These are phyloP conservation scores for Fusarium domesticum DNA, from an alignment of 2,329 filamentous ascomycete genomes.

Conservation along the genomic window DNA sequence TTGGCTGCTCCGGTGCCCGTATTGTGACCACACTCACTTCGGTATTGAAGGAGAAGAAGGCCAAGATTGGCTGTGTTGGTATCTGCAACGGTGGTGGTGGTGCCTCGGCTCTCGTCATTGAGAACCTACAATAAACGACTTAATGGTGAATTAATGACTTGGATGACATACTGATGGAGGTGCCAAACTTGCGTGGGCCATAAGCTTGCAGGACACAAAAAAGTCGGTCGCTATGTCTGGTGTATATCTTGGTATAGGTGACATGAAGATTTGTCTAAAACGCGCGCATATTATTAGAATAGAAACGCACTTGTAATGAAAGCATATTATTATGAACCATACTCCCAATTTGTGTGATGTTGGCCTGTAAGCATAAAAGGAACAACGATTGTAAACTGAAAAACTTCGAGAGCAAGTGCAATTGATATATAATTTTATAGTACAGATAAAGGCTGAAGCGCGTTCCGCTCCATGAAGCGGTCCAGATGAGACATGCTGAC, in stretches of 20 bases:
- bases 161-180: constrained; percentile 19
- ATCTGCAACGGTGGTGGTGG: constrained; percentile 99
- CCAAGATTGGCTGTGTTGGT: constrained; percentile 87
- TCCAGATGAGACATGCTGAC: neutral
- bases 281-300: neutral
- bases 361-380: neutral
- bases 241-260: constrained; percentile 14
- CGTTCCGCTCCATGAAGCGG: neutral
- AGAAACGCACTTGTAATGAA: neutral
- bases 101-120: constrained; percentile 89
- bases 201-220: constrained; percentile 21
- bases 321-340: neutral
- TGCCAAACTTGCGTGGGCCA: neutral
- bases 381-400: neutral
- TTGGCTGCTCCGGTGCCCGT: constrained; percentile 89
- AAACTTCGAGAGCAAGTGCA: neutral
- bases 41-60: constrained; percentile 85
- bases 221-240: constrained; percentile 15
- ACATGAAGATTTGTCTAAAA: neutral
- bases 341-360: neutral
- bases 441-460: neutral
- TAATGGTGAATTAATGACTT: constrained; percentile 22
- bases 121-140: constrained; percentile 58
- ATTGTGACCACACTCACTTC: constrained; percentile 88
- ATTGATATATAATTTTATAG: neutral